phyloP scores from a whole-genome alignment of 2,329 filamentous ascomycete genomes.

The Graphium sp. region DNA sequence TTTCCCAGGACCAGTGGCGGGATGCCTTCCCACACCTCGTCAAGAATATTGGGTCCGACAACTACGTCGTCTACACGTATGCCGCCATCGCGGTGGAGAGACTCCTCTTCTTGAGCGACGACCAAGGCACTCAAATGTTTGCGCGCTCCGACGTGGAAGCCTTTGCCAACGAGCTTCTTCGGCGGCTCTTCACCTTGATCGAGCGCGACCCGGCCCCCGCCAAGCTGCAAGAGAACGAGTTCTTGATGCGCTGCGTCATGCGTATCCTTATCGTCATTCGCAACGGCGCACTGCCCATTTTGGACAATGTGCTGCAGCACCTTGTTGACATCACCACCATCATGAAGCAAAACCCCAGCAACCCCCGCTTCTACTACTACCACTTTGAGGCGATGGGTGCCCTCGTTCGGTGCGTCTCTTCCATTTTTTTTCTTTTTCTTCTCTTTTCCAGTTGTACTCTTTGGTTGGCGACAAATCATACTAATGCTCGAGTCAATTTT shows the following conservation, averaged over 20 bases:
- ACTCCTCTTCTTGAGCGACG: conserved; percentile 68
- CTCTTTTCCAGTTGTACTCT: too few species aligned
- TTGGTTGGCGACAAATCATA: too few species aligned
- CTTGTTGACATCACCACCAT: conserved; percentile 80
- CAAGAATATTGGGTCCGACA: conserved; percentile 73
- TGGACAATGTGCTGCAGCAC: conserved; percentile 66
- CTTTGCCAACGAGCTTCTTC: conserved; percentile 69
- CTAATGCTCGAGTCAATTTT: too few species aligned
- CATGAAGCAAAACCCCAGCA: conserved; percentile 89
- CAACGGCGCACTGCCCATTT: conserved; percentile 57
- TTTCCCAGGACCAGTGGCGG: conserved; percentile 85
- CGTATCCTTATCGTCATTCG: conserved; percentile 87
- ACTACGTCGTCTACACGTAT: conserved; percentile 97
- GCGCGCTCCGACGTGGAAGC: conserved; percentile 61
- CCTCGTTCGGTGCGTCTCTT: conserved; percentile 41
- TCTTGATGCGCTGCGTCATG: conserved; percentile 98
- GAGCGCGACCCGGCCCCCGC: conserved; percentile 70
- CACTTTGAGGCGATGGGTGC: conserved; percentile 92
- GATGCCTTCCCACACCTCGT: conserved; percentile 79
- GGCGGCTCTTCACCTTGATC: conserved; percentile 82
- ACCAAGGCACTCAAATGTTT: conserved; percentile 62
- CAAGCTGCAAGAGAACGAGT: conserved; percentile 97
- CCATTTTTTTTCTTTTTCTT: too few species aligned
- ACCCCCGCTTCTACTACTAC: conserved; percentile 96
- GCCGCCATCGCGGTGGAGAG: conserved; percentile 93